A percentile compares a stretch with the other conserved stretches of the same genome.
phyloP scores from a whole-genome alignment of 768 basidiomycete genomes.

The Steccherinum ochraceum region DNA sequence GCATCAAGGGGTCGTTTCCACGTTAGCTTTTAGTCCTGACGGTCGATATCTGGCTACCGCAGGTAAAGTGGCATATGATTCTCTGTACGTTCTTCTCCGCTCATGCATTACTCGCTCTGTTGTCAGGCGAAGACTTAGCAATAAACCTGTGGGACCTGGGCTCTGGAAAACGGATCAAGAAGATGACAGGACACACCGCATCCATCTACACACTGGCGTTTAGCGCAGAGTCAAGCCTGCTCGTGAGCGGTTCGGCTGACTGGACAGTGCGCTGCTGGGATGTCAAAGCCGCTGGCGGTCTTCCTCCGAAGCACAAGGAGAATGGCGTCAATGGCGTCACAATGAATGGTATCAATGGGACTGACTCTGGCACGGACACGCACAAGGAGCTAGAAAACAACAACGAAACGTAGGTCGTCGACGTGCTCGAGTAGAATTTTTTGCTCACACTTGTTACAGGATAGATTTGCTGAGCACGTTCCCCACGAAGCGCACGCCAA shows the following conservation, averaged over 20 bases:
- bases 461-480: constrained; percentile 85
- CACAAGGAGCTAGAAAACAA: constrained; percentile 40
- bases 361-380: constrained; percentile 1
- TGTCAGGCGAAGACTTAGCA: constrained; percentile 76
- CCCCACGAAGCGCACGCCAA: constrained; percentile 92
- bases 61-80: constrained; percentile 36
- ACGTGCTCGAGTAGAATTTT: constrained; percentile 7
- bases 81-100: constrained; percentile 1
- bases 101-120: too few species aligned
- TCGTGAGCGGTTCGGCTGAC: constrained; percentile 89
- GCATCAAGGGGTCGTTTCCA: constrained; percentile 83
- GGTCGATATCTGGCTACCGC: constrained; percentile 91
- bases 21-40: constrained; percentile 87
- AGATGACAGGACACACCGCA: constrained; percentile 90
- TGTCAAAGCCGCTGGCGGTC: constrained; percentile 72
- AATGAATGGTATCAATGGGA: constrained; percentile 25
- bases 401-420: constrained; percentile 54
- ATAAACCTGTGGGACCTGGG: constrained; percentile 97
- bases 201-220: constrained; percentile 89
- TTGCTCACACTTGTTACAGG: constrained; percentile 45
- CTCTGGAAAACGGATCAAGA: constrained; percentile 91
- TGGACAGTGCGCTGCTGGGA: constrained; percentile 99
- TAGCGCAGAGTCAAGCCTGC: constrained; percentile 83
- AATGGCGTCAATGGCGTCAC: constrained; percentile 35
- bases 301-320: constrained; percentile 48